These are phyloP conservation scores for Lipomyces sp. DNA, from an alignment of 805 yeast genomes.

Conservation along the genomic window DNA sequence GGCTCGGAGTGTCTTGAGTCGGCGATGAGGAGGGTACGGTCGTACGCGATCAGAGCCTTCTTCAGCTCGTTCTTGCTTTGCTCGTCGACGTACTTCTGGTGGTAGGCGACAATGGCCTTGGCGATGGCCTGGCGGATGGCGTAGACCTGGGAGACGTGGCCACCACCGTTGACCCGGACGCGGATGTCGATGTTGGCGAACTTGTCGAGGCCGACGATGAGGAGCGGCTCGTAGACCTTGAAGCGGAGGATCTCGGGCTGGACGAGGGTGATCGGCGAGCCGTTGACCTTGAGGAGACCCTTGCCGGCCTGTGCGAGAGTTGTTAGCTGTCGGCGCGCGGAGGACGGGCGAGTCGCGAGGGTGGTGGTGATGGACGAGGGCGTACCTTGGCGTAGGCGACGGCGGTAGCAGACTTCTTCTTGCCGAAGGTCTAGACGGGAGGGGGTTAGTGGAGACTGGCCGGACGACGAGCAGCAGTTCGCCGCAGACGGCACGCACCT, in stretches of 20 bases:
- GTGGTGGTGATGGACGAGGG: neutral
- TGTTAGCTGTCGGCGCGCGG: neutral
- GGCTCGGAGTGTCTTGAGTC: constrained; percentile 99
- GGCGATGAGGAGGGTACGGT: constrained; percentile 99
- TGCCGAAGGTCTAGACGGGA: constrained; percentile 88
- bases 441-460: neutral
- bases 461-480: neutral
- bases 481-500: too few species aligned
- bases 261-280: constrained; percentile 98
- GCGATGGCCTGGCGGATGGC: constrained; percentile 99
- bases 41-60: constrained; percentile 96
- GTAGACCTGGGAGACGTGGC: constrained; percentile 99
- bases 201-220: constrained; percentile 97
- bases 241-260: constrained; percentile 98
- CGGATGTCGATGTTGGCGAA: constrained; percentile 98
- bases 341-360: neutral
- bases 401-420: constrained; percentile 99
- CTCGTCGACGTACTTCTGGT: constrained; percentile 99
- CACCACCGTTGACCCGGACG: constrained; percentile 99
- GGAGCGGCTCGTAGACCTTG: constrained; percentile 99
- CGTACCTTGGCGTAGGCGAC: constrained; percentile 71
- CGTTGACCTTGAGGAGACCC: constrained; percentile 99
- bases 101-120: constrained; percentile 99
- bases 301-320: constrained; percentile 87
- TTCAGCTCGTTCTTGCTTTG: constrained; percentile 99